Evolutionary conservation across 1,284 basidiomycete species (phyloP).

Genomic region (Puccinia coronata): DNA sequence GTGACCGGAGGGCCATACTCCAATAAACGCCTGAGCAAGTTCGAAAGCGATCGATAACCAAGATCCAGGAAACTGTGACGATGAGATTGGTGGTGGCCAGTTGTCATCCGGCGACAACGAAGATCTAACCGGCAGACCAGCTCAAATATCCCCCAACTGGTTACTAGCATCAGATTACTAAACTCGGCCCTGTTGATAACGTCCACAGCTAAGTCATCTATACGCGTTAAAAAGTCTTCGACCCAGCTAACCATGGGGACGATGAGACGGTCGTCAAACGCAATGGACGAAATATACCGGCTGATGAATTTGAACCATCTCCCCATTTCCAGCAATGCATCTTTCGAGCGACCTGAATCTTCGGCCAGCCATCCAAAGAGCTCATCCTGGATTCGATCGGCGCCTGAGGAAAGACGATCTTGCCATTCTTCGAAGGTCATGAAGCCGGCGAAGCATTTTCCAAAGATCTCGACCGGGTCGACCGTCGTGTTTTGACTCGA

Average conservation of each 20-base stretch:
- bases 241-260: slow-evolving; percentile 23
- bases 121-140: slow-evolving; percentile 13
- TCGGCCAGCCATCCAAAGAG: slow-evolving; percentile 15
- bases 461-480: slow-evolving; percentile 29
- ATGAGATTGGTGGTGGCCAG: not conserved
- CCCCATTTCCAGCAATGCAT: slow-evolving; percentile 2
- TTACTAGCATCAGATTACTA: slow-evolving; percentile 31
- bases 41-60: slow-evolving; percentile 6
- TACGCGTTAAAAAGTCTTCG: slow-evolving; percentile 9
- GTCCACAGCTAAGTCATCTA: slow-evolving; percentile 43
- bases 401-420: not conserved
- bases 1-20: slow-evolving; percentile 41
- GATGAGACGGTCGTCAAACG: not conserved
- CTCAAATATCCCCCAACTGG: slow-evolving; percentile 44
- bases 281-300: slow-evolving; percentile 4
- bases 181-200: slow-evolving; percentile 42
- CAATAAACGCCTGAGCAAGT: slow-evolving; percentile 34
- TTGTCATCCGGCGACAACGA: not conserved
- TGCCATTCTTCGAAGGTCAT: slow-evolving; percentile 31
- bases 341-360: slow-evolving; percentile 22
- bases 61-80: not conserved
- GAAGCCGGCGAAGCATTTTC: not conserved
- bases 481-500: not conserved
- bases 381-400: slow-evolving; percentile 43
- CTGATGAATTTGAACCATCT: slow-evolving; percentile 35